phyloP scores from a whole-genome alignment of 768 basidiomycete genomes.

The Phlebiopsis gigantea region DNA sequence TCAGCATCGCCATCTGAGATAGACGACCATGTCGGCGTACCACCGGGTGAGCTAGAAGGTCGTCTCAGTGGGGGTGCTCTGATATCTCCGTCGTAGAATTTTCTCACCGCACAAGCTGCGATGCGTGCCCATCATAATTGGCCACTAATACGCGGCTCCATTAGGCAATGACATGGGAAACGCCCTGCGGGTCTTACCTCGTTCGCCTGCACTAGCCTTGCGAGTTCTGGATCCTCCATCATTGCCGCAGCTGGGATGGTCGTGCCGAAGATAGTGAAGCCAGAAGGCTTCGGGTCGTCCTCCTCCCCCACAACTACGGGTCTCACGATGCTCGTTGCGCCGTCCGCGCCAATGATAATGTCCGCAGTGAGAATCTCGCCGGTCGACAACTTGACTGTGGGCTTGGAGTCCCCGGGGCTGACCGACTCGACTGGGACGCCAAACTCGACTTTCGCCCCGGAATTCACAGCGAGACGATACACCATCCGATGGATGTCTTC shows the following conservation, averaged over 20 bases:
- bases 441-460: conserved; percentile 41
- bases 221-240: conserved; percentile 34
- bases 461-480: conserved; percentile 37
- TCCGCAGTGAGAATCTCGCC: conserved; percentile 44
- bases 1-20: background rate
- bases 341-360: conserved; percentile 59
- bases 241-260: conserved; percentile 37
- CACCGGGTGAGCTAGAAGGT: conserved; percentile 19
- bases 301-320: conserved; percentile 28
- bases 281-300: conserved; percentile 25
- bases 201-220: conserved; percentile 21
- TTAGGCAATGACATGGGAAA: conserved; percentile 3
- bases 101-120: conserved; percentile 23
- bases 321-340: conserved; percentile 39
- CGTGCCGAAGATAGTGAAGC: conserved; percentile 39
- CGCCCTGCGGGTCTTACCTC: conserved; percentile 23
- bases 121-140: conserved; percentile 25
- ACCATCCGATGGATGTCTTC: conserved; percentile 46
- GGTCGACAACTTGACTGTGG: conserved; percentile 26
- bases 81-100: background rate
- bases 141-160: conserved; percentile 17
- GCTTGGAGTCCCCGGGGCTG: conserved; percentile 10
- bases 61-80: background rate
- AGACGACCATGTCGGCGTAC: conserved; percentile 11
- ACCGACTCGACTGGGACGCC: conserved; percentile 8